Base-by-base conservation (phyloP, 805 yeast species). In the Metschnikowia orientalis region DNA sequence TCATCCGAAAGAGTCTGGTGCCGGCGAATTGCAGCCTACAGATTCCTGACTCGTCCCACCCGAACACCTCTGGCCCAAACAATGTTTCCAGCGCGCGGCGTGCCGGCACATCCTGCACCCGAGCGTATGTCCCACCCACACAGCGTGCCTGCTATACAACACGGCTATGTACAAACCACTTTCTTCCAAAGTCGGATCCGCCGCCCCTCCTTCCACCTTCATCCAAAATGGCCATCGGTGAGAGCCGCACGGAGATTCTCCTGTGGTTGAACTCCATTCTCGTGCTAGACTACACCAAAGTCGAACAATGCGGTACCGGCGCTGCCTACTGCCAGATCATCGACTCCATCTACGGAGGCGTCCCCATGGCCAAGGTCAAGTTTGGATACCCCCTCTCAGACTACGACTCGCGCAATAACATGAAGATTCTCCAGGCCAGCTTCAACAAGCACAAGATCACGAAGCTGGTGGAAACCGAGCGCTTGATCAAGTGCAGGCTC, bases 291-390 rank as follows among this genome's bases (percentile, higher is more conserved):
- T 75, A 84, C 48, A 67, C 77, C 22, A 86, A 83, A 53, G 81
- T 92, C 2, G 98, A 92, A 54, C 89, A 89, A 57, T 81, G 96
- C 53, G 99, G 99, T 11, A 76, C 83, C 2, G 99, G 99, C 2
- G 96, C 96, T 1, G 90, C 87, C 1, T 90, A 86, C 55, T 88
- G 97, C 57, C 96, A 89, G 62, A 72, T 92, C 23, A 69, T 90
- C 66, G 97, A 92, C 57, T 76, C 88, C 6, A 78, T 92, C 12
- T 84, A 69, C 48, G 79, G 81, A 7, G 95, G 87, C 46, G 71
- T 92, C 12, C 92, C 96, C 2, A 74, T 90, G 81, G 51, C 63
- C 30, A 76, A 80, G 47, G 94, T 90, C 34, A 80, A 76, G 48
- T 87, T 81, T 53, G 74, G 78, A 38, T 29, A 37, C 23, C 79